These are phyloP conservation scores for Stemphylium vesicarium DNA, from an alignment of 2,329 filamentous ascomycete genomes.

Conservation along the genomic window DNA sequence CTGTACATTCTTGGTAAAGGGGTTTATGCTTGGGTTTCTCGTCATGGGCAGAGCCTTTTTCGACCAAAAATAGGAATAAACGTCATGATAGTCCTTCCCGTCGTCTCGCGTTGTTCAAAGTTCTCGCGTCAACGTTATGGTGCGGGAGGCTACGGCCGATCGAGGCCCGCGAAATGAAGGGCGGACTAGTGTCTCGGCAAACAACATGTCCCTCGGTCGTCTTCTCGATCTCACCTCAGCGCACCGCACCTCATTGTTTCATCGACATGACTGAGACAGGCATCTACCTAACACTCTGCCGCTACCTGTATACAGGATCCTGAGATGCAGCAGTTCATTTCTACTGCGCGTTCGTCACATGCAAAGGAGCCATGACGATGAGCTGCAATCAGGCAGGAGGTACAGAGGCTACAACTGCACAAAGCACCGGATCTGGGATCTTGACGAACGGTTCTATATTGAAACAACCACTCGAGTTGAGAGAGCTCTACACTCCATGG, in stretches of 20 bases:
- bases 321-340: neutral
- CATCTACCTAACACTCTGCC: neutral
- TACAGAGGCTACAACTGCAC: neutral
- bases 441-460: neutral
- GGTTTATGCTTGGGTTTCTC: neutral
- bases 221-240: neutral
- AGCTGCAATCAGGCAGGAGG: neutral
- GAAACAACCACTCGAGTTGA: neutral
- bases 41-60: neutral
- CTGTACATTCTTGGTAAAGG: neutral
- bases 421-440: neutral
- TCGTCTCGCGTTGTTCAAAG: neutral
- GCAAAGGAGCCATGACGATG: neutral
- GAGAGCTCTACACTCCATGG: neutral
- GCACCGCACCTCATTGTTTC: conserved; percentile 10
- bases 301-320: neutral
- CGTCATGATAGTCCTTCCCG: too few species aligned
- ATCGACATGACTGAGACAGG: conserved; percentile 3
- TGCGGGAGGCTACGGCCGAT: neutral
- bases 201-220: neutral
- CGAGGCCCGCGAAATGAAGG: conserved; percentile 6
- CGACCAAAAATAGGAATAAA: neutral
- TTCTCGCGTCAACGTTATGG: neutral
- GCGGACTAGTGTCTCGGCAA: conserved; percentile 9
- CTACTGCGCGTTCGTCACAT: neutral